Evolutionary conservation across 768 basidiomycete species (phyloP).

Genomic region (Hericium alpestre): DNA sequence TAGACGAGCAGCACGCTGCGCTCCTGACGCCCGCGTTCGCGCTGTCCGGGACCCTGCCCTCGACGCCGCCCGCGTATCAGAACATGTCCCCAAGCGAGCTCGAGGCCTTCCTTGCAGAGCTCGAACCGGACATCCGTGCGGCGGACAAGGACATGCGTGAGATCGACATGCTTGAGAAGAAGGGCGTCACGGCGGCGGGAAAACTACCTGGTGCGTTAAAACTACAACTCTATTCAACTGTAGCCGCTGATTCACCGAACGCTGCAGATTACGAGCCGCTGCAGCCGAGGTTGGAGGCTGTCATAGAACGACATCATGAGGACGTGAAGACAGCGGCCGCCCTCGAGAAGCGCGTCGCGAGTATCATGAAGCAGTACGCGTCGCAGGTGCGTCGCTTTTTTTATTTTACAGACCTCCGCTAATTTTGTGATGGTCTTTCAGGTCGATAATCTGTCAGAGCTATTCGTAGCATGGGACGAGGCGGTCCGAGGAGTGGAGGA

Average conservation of each 20-base stretch:
- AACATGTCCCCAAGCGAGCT: constrained; percentile 59
- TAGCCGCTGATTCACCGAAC: not conserved
- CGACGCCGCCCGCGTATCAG: constrained; percentile 42
- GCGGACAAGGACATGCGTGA: constrained; percentile 78
- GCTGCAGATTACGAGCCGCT: constrained; percentile 49
- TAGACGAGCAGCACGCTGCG: constrained; percentile 72
- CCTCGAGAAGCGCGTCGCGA: constrained; percentile 57
- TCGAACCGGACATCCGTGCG: constrained; percentile 76
- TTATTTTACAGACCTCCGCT: not conserved
- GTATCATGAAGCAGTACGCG: constrained; percentile 57
- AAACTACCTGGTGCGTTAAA: constrained; percentile 44
- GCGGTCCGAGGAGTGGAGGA: constrained; percentile 58
- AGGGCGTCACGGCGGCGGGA: constrained; percentile 63
- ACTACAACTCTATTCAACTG: not conserved
- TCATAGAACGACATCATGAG: constrained; percentile 50
- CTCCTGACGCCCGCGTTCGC: constrained; percentile 68
- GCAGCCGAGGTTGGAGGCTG: constrained; percentile 52
- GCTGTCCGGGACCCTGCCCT: constrained; percentile 47
- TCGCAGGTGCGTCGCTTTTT: constrained; percentile 42
- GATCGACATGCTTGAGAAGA: constrained; percentile 58
- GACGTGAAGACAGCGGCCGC: constrained; percentile 44
- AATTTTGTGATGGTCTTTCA: constrained; percentile 18
- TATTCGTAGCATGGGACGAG: constrained; percentile 83
- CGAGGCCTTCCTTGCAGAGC: constrained; percentile 61
- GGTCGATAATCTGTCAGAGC: constrained; percentile 74